Percentiles rank a stretch among this genome's conserved stretches.
These are phyloP conservation scores for Suhomyces chickasaworum DNA, from an alignment of 1,139 yeast genomes.

Conservation along the genomic window DNA sequence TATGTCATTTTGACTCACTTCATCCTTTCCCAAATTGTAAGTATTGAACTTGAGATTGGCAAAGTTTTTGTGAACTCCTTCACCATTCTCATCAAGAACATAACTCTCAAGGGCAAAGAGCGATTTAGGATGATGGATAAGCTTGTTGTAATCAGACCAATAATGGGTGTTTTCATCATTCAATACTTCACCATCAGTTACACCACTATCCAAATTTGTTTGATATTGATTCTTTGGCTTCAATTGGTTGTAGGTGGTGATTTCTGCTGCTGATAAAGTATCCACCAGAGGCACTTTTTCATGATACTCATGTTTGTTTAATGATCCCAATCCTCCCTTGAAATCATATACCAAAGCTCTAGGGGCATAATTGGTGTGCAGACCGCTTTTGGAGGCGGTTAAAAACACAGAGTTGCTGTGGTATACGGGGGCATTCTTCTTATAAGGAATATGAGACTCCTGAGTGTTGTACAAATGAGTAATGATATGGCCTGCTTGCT, in stretches of 20 bases:
- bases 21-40: constrained; percentile 34
- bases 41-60: constrained; percentile 31
- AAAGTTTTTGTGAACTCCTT: constrained; percentile 32
- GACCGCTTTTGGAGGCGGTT: constrained; percentile 38
- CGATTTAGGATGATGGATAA: constrained; percentile 66
- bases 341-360: constrained; percentile 79
- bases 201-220: constrained; percentile 56
- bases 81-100: constrained; percentile 22
- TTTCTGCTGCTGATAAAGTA: constrained; percentile 9
- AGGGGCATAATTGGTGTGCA: constrained; percentile 70
- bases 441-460: constrained; percentile 65
- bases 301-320: constrained; percentile 55
- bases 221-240: constrained; percentile 59
- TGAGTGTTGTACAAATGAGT: constrained; percentile 84
- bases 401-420: constrained; percentile 39
- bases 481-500: constrained; percentile 66
- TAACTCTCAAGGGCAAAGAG: constrained; percentile 58
- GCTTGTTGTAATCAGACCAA: constrained; percentile 82
- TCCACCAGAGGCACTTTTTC: constrained; percentile 22
- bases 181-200: constrained; percentile 29
- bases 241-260: constrained; percentile 13
- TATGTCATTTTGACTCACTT: constrained; percentile 27
- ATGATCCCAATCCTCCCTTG: constrained; percentile 62
- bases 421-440: constrained; percentile 25
- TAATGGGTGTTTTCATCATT: constrained; percentile 49